Conservation (phyloP, 192 early-diverging fungal genomes). For the Backusella tuberculispora region DNA sequence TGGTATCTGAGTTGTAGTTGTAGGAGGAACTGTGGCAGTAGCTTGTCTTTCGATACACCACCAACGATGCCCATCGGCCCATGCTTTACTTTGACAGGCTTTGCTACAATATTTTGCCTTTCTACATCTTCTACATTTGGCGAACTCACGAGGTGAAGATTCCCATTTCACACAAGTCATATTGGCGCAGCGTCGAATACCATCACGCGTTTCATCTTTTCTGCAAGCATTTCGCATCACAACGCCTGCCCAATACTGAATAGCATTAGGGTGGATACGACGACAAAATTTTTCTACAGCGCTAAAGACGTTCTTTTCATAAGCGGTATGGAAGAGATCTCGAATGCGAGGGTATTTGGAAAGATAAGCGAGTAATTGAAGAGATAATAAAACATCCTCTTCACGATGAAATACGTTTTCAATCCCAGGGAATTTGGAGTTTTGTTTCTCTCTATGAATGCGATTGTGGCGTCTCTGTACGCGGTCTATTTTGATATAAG, state of each 20-base stretch:
- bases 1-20: not conserved
- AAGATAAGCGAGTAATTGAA: conserved; percentile 87
- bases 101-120: conserved; percentile 89
- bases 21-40: not conserved
- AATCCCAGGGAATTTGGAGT: conserved; percentile 6
- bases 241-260: conserved; percentile 76
- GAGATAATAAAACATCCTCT: conserved; percentile 79
- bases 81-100: conserved; percentile 72
- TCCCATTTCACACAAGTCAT: conserved; percentile 81
- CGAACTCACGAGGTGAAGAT: conserved; percentile 71
- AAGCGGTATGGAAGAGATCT: conserved; percentile 52
- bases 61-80: conserved; percentile 78
- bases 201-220: conserved; percentile 74
- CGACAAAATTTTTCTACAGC: conserved; percentile 74
- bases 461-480: conserved; percentile 27
- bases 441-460: conserved; percentile 7
- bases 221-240: conserved; percentile 83
- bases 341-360: conserved; percentile 88
- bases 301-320: conserved; percentile 69
- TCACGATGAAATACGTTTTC: conserved; percentile 61
- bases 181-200: conserved; percentile 77
- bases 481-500: conserved; percentile 23
- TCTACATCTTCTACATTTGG: conserved; percentile 85
- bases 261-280: conserved; percentile 63
- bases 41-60: conserved; percentile 69